Evolutionary conservation across 495 filamentous ascomycete species (phyloP).

Genomic region (Xylaria bambusicola): DNA sequence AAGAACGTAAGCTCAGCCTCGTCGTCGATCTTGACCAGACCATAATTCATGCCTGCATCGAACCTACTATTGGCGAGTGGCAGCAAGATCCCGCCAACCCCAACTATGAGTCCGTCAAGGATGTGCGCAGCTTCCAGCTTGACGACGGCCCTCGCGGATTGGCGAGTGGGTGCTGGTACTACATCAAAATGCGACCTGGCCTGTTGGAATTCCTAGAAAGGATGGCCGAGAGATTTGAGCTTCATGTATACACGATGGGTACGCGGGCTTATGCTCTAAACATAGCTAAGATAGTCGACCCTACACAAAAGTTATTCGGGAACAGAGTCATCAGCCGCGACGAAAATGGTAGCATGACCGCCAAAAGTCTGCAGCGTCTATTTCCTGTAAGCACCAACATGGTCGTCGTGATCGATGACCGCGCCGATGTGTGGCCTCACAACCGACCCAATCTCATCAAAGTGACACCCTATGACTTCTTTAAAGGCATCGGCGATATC

Average conservation of each 20-base stretch:
- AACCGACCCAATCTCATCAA: conserved; percentile 94
- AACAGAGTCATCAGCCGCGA: conserved; percentile 94
- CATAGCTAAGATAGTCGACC: conserved; percentile 92
- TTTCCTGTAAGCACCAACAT: conserved; percentile 98
- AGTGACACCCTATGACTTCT: conserved; percentile 94
- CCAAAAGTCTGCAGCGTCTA: conserved; percentile 85
- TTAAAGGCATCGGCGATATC: conserved; percentile 97
- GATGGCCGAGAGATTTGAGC: conserved; percentile 80
- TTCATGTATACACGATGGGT: conserved; percentile 99
- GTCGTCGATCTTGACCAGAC: conserved; percentile 98
- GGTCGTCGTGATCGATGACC: conserved; percentile 98
- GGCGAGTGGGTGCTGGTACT: conserved; percentile 81
- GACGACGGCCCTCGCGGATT: conserved; percentile 73
- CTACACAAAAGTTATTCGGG: conserved; percentile 84
- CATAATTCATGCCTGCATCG: conserved; percentile 96
- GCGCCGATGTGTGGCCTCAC: conserved; percentile 95
- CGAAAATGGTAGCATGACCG: conserved; percentile 88
- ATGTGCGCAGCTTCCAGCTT: conserved; percentile 84
- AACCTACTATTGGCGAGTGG: conserved; percentile 96
- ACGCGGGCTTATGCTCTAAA: conserved; percentile 90
- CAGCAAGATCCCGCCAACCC: conserved; percentile 83
- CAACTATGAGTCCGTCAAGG: conserved; percentile 87
- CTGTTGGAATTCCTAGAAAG: conserved; percentile 79
- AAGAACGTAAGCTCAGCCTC: conserved; percentile 78
- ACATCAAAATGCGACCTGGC: conserved; percentile 96